Evolutionary conservation across 164 flowering plant genomes (phyloP), one percentile per base, ranked within the genome.

Genomic region (Malania oleifera): DNA sequence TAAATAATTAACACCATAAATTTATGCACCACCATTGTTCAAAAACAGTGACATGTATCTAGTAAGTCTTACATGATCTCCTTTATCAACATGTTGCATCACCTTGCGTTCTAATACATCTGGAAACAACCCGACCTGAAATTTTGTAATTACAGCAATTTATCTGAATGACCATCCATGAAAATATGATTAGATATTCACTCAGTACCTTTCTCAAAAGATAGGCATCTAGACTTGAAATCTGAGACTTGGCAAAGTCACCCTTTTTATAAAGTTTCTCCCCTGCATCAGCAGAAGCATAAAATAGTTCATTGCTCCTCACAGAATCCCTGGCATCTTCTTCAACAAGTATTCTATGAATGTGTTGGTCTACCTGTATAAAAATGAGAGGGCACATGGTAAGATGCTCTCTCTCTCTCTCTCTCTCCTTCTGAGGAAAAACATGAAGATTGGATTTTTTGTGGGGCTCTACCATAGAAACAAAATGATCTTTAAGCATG

Each of bases 91-190:
- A 74, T 92, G 89, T 20, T 74, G 80, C 71, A 57, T 72, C 50
- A 84, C 86, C 71, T 78, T 87, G 11, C 83, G 82, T 64, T 87
- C 96, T 56, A 92, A 55, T 44, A 89, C 64, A 75, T 92, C 96
- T 22, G 98, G 96, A 75, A 91, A 91, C 64, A 88, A 62, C 53
- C 98, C 98, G 68, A 92, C 98, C 98, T 91, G 83, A 56, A 66
- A 62, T 20, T 17, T 27, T 54, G 27, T 26, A 57, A 56, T 15
- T 23, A 28, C 54, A 28, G 56, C 29, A 37, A 64, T 43, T 24
- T 22, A 54, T 54, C 50, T 2, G 44, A 24, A 23, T 29, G 48
- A 22, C 49, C 28, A 14, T 27, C 52, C 14, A 60, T 10, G 20
- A 40, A 22, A 26, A 38, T 25, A 58, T 10, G 54, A 47, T 41